These are phyloP conservation scores for sorghum (Sorghum bicolor) DNA, from an alignment of 176 grass and related monocot species.

Conservation along the genomic window Sorghum_bicolor_NCBIv3 NC_012875.2:26640501-26641000, in stretches of 20 bases:
- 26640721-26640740: slow-evolving; percentile 75
- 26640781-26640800: slow-evolving; percentile 15
- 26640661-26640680: slow-evolving; percentile 84
- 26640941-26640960: too few species aligned
- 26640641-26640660: slow-evolving; percentile 99
- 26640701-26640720: slow-evolving; percentile 95
- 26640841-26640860: slow-evolving; percentile 99
- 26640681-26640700: slow-evolving; percentile 96
- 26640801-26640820: slow-evolving; percentile 97
- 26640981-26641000: not conserved
- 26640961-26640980: not conserved
- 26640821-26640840: slow-evolving; percentile 92
- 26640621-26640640: slow-evolving; percentile 96
- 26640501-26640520: too few species aligned
- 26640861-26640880: slow-evolving; percentile 86
- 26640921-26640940: slow-evolving; percentile 62
- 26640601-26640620: too few species aligned
- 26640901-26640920: slow-evolving; percentile 88
- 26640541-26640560: too few species aligned
- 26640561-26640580: too few species aligned
- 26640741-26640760: not conserved
- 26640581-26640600: too few species aligned
- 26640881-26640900: slow-evolving; percentile 98
- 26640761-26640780: slow-evolving; percentile 16
- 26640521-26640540: too few species aligned